These are phyloP conservation scores for Suillus placidus DNA, from an alignment of 768 basidiomycete genomes.

Conservation along the genomic window DNA sequence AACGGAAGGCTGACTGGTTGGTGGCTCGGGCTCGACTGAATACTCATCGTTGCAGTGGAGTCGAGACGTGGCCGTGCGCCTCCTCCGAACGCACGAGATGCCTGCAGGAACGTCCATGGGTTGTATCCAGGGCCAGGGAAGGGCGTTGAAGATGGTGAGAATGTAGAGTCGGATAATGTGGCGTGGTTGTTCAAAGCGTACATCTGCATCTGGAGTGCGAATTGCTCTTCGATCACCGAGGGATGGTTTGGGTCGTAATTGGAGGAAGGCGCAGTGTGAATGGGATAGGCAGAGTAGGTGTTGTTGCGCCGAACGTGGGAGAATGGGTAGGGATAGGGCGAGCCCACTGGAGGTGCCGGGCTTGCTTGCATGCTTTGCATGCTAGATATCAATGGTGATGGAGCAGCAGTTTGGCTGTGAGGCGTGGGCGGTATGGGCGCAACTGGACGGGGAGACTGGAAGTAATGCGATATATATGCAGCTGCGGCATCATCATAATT, in stretches of 20 bases:
- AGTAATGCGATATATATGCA: slow-evolving; percentile 60
- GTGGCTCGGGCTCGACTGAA: slow-evolving; percentile 47
- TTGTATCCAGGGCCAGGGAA: slow-evolving; percentile 66
- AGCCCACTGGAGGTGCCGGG: slow-evolving; percentile 62
- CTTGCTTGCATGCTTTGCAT: slow-evolving; percentile 54
- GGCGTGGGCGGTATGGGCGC: slow-evolving; percentile 83
- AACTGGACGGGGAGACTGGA: slow-evolving; percentile 63
- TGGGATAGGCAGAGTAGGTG: slow-evolving; percentile 41
- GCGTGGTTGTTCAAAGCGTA: slow-evolving; percentile 73
- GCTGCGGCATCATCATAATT: slow-evolving; percentile 63
- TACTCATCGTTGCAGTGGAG: slow-evolving; percentile 46
- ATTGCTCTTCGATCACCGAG: slow-evolving; percentile 62
- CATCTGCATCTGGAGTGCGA: slow-evolving; percentile 77
- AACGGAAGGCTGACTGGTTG: slow-evolving; percentile 48
- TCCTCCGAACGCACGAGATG: slow-evolving; percentile 49
- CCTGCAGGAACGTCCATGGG: slow-evolving; percentile 74
- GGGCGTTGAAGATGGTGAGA: slow-evolving; percentile 76
- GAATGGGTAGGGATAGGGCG: slow-evolving; percentile 81
- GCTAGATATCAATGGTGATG: slow-evolving; percentile 63
- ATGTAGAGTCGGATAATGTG: slow-evolving; percentile 68
- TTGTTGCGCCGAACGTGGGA: slow-evolving; percentile 66
- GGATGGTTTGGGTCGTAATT: slow-evolving; percentile 47
- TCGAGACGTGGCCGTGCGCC: slow-evolving; percentile 38
- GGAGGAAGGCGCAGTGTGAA: slow-evolving; percentile 43
- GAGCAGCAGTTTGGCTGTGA: slow-evolving; percentile 72